phyloP scores from a whole-genome alignment of 768 basidiomycete genomes.

The Leucocoprinus birnbaumii region DNA sequence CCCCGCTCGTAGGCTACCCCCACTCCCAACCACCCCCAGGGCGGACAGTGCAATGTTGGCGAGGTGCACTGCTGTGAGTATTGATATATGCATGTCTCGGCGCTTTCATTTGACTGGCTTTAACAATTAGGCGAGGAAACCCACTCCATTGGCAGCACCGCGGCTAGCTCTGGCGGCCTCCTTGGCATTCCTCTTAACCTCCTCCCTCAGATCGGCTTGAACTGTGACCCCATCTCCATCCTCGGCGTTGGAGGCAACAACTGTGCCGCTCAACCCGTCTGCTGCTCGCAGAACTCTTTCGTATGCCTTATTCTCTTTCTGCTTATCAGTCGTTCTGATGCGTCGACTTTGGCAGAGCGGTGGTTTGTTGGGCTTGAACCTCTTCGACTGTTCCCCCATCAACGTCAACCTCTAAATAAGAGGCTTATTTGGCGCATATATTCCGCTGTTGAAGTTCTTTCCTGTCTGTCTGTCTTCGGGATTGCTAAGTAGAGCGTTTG shows the following conservation, averaged over 20 bases:
- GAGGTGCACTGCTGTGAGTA: slow-evolving; percentile 3
- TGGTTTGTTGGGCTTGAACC: slow-evolving; percentile 5
- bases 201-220: background rate
- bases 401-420: background rate
- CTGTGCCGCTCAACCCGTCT: slow-evolving; percentile 10
- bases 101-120: background rate
- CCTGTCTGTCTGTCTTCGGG: background rate
- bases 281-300: slow-evolving; percentile 5
- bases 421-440: background rate
- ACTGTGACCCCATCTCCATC: slow-evolving; percentile 1
- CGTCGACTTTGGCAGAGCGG: too few species aligned
- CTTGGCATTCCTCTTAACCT: slow-evolving; percentile 1
- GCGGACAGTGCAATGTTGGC: slow-evolving; percentile 7
- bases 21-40: background rate
- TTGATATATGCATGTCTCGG: background rate
- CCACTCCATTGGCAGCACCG: background rate
- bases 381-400: slow-evolving; percentile 7
- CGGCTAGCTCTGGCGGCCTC: background rate
- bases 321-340: too few species aligned
- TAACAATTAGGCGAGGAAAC: background rate
- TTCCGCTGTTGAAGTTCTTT: too few species aligned
- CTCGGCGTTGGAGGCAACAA: slow-evolving; percentile 2
- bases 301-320: background rate
- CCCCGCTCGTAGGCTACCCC: slow-evolving; percentile 2
- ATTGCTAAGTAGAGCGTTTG: background rate